Evolutionary conservation across 1,139 yeast species (phyloP).

Genomic region (Lodderomyces oxycetoniae): DNA sequence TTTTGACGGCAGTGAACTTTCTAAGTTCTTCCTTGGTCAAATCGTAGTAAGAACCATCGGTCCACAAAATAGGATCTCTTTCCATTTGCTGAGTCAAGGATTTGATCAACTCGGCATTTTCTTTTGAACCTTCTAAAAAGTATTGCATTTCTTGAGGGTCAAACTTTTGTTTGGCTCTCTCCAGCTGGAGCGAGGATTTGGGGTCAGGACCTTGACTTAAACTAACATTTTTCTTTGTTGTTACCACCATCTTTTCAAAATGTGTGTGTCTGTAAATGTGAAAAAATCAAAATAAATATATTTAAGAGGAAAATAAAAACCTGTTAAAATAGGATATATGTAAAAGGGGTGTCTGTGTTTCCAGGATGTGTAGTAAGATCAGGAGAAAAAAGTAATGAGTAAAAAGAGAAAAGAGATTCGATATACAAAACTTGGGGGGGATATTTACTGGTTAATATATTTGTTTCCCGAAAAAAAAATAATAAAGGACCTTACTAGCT

Average conservation of each 20-base stretch:
- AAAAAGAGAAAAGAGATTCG: too few species aligned
- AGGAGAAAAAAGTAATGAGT: too few species aligned
- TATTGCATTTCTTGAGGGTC: slow-evolving; percentile 35
- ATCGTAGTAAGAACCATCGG: slow-evolving; percentile 35
- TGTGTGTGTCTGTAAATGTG: slow-evolving; percentile 4
- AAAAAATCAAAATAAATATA: too few species aligned
- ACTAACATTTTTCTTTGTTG: slow-evolving; percentile 13
- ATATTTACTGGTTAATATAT: slow-evolving; percentile 8
- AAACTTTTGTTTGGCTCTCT: slow-evolving; percentile 28
- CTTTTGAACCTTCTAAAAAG: slow-evolving; percentile 38
- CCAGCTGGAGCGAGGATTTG: slow-evolving; percentile 26
- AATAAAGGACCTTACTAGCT: too few species aligned
- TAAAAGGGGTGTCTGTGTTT: too few species aligned
- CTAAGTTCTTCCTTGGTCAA: slow-evolving; percentile 33
- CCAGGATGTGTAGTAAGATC: too few species aligned
- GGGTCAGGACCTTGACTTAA: slow-evolving; percentile 33
- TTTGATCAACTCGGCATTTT: slow-evolving; percentile 28
- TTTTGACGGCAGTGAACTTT: slow-evolving; percentile 33
- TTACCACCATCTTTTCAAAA: slow-evolving; percentile 11
- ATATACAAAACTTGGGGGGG: slow-evolving; percentile 9
- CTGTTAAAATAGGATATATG: too few species aligned
- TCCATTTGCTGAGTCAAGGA: slow-evolving; percentile 36
- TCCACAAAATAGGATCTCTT: slow-evolving; percentile 39
- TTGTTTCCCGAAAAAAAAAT: too few species aligned
- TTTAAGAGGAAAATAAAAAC: too few species aligned